A percentile compares a stretch with the other conserved stretches of the same genome.
Evolutionary conservation across 306 rosid species (phyloP).

Genomic region (Adenanthera pavonina): DNA sequence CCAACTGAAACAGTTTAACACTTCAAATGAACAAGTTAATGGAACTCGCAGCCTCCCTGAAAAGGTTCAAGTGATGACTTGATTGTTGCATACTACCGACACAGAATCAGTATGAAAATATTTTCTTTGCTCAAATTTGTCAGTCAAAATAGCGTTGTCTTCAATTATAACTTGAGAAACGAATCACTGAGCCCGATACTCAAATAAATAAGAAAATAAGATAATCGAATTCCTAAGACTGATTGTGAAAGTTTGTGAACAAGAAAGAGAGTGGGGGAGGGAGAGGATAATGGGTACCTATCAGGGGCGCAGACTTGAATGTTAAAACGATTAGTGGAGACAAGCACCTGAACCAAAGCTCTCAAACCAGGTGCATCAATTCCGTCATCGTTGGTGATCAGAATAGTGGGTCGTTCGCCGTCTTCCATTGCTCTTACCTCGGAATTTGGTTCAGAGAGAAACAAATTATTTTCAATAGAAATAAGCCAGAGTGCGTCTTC

Average conservation of each 20-base stretch:
- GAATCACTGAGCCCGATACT: background rate
- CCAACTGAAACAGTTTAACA: background rate
- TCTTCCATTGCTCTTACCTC: slow-evolving; percentile 50
- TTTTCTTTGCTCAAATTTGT: slow-evolving; percentile 2
- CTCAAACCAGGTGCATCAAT: slow-evolving; percentile 89
- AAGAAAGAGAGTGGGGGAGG: background rate
- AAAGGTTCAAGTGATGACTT: background rate
- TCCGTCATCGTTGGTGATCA: slow-evolving; percentile 96
- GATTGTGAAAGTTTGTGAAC: background rate
- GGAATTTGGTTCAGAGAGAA: background rate
- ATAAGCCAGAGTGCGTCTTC: background rate
- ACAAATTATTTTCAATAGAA: background rate
- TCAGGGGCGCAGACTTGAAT: slow-evolving; percentile 91
- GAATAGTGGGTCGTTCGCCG: slow-evolving; percentile 51
- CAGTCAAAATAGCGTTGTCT: background rate
- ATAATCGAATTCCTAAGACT: background rate
- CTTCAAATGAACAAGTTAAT: background rate
- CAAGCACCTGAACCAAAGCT: slow-evolving; percentile 78
- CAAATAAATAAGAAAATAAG: background rate
- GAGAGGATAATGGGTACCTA: slow-evolving; percentile 47
- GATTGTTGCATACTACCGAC: slow-evolving; percentile 1
- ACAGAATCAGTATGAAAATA: background rate
- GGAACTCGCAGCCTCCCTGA: background rate
- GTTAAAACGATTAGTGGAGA: slow-evolving; percentile 60
- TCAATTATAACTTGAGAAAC: background rate